Base-by-base conservation (phyloP, 495 filamentous ascomycete genomes). In the Talaromyces wortmannii region DNA sequence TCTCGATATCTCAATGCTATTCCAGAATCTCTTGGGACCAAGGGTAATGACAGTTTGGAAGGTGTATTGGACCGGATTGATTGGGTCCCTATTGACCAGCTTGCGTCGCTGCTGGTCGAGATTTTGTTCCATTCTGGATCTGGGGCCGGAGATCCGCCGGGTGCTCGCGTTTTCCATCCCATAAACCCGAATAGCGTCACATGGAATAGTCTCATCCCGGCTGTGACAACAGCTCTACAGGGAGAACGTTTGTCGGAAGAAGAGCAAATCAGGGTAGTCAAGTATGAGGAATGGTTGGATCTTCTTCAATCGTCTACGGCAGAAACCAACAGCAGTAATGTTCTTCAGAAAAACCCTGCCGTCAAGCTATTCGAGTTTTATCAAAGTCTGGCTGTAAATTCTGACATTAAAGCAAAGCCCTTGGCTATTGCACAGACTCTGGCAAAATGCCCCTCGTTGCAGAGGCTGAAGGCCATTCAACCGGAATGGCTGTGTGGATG, bases 11-110 rank as follows among this genome's bases (percentile, higher is more conserved):
- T 80, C 2, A 74, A 81, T 52, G 83, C 80, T 76, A 68, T 77
- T 23, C 77, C 78, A 0, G 71, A 76, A 49, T 13, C 59, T 0
- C 61, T 72, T 2, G 59, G 65, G 31, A 68, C 72, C 12, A 64
- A 36, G 43, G 46, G 31, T 18, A 29, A 52, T 13, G 50, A 29
- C 3, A 12, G 30, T n/a, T 15, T 1, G 6, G 33, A 31, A 4
- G 50, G 50, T 43, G 16, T 44, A 5, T 64, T 74, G n/a, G 65
- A 67, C 4, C 57, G 55, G 3, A 59, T 81, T 2, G 76, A 82
- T 55, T 83, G 81, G 81, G 68, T 78, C 15, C 77, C 78, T 0
- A 66, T 76, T n/a, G 72, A 78, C 44, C 13, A 60, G 2, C 62
- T 70, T 10, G 59, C 64, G 16, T 61, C 73, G 10, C 31, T 52